Conservation (phyloP, 2,329 filamentous ascomycete species). For the Bipolaris zeicola region DNA sequence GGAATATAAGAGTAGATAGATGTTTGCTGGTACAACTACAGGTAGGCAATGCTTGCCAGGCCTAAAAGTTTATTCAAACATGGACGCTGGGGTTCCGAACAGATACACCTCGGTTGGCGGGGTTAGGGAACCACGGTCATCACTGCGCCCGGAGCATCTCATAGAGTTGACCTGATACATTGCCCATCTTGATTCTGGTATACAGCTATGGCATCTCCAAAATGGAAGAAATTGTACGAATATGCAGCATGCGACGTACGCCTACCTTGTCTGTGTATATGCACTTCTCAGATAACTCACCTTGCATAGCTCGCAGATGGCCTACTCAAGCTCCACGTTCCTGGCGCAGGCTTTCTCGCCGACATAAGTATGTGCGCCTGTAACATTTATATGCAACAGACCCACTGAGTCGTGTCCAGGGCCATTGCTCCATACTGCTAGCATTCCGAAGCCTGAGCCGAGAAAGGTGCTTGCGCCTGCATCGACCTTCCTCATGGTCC, state of each 20-base stretch:
- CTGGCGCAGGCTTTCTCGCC: constrained; percentile 69
- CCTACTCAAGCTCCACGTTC: constrained; percentile 70
- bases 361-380: constrained; percentile 60
- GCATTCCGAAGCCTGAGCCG: constrained; percentile 21
- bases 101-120: constrained; percentile 14
- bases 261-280: neutral
- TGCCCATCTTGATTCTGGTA: neutral
- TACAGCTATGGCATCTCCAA: constrained; percentile 30
- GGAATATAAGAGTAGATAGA: neutral
- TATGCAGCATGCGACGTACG: constrained; percentile 46
- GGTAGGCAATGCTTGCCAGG: neutral
- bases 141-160: neutral
- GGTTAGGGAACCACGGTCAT: constrained; percentile 6
- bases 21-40: neutral
- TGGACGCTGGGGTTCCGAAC: neutral
- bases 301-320: constrained; percentile 63
- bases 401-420: constrained; percentile 18
- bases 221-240: constrained; percentile 39
- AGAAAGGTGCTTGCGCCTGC: constrained; percentile 57
- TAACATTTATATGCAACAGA: neutral
- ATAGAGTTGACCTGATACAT: neutral
- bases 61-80: neutral
- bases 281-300: constrained; percentile 14
- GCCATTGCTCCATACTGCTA: constrained; percentile 33
- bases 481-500: constrained; percentile 67